Conservation (phyloP, 2,329 filamentous ascomycete species). For the Calonectria pseudoturangicola region DNA sequence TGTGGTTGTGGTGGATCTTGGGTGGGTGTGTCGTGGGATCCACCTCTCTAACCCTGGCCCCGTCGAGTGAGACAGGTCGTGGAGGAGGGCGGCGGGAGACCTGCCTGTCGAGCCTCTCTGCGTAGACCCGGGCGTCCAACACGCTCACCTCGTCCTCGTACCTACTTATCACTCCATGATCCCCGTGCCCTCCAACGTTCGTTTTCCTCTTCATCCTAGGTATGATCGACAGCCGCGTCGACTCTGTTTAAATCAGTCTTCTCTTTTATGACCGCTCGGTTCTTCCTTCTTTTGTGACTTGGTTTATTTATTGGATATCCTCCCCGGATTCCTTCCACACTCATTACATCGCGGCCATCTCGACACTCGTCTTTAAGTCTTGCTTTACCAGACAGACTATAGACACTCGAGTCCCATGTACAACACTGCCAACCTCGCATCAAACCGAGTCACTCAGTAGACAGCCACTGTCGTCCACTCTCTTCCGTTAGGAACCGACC, state of each 20-base stretch:
- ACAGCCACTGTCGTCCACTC: constrained; percentile 68
- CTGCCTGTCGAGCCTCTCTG: constrained; percentile 55
- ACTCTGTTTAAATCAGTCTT: constrained; percentile 67
- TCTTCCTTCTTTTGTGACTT: constrained; percentile 70
- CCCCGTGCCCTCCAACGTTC: constrained; percentile 65
- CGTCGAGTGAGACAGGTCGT: constrained; percentile 71
- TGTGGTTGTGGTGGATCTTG: constrained; percentile 52
- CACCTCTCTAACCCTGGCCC: constrained; percentile 61
- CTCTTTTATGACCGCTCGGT: constrained; percentile 68
- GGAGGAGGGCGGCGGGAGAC: constrained; percentile 59
- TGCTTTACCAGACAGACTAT: constrained; percentile 31
- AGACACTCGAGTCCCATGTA: constrained; percentile 55
- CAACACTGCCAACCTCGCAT: constrained; percentile 54
- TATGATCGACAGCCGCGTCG: constrained; percentile 70
- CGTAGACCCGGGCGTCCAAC: constrained; percentile 59
- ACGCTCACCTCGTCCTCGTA: constrained; percentile 63
- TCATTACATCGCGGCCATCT: constrained; percentile 58
- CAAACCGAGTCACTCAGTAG: constrained; percentile 57
- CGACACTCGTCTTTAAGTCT: constrained; percentile 46
- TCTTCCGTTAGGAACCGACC: constrained; percentile 53
- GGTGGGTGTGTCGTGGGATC: constrained; percentile 49
- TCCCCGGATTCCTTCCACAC: constrained; percentile 65
- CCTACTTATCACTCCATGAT: constrained; percentile 71
- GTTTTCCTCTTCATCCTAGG: constrained; percentile 60
- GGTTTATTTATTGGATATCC: constrained; percentile 64